These are phyloP conservation scores for Trametes cubensis DNA, from an alignment of 768 basidiomycete species.

Conservation along the genomic window DNA sequence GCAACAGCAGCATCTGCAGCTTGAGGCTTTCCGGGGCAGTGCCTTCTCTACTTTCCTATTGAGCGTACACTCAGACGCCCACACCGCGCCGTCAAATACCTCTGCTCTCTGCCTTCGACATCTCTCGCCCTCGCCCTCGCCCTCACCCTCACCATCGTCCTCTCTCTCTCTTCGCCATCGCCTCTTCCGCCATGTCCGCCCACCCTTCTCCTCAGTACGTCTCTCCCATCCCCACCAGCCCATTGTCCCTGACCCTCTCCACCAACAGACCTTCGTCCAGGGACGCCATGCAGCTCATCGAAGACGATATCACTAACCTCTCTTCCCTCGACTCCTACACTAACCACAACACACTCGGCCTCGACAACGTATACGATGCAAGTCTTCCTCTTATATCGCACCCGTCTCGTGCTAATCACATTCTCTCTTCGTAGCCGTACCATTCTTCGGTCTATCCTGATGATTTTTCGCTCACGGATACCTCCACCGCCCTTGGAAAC, in stretches of 20 bases:
- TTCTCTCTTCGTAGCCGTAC: background rate
- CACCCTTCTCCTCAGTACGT: background rate
- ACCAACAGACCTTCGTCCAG: background rate
- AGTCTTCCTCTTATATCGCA: background rate
- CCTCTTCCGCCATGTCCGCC: background rate
- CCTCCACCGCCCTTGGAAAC: background rate
- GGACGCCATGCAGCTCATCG: background rate
- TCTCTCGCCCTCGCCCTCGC: background rate
- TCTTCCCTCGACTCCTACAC: constrained; percentile 3
- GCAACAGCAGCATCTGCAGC: background rate
- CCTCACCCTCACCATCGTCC: background rate
- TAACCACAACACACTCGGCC: constrained; percentile 8
- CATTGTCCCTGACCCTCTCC: background rate
- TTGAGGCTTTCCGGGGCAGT: background rate
- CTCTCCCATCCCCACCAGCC: background rate
- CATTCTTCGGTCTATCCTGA: background rate
- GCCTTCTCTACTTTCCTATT: constrained; percentile 4
- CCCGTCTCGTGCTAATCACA: background rate
- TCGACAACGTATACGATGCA: constrained; percentile 6
- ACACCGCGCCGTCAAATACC: constrained; percentile 1
- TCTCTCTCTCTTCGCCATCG: background rate
- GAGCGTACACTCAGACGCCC: background rate
- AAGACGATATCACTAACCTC: constrained; percentile 7
- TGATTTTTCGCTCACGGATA: background rate
- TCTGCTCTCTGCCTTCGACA: background rate